These are phyloP conservation scores for Fusarium nisikadoi DNA, from an alignment of 2,329 filamentous ascomycete genomes.

Conservation along the genomic window DNA sequence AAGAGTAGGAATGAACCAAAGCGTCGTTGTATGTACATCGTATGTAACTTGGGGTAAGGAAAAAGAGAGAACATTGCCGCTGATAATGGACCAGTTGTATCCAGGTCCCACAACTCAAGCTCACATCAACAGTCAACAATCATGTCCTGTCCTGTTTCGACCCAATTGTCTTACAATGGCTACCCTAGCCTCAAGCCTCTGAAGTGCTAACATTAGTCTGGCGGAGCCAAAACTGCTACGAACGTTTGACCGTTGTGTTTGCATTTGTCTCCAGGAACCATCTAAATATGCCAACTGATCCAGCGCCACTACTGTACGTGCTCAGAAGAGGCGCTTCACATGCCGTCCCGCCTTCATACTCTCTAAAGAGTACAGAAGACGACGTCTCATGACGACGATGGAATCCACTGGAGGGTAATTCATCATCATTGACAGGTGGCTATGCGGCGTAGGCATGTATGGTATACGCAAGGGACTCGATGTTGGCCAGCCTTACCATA, in stretches of 20 bases:
- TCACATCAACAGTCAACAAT: conserved; percentile 11
- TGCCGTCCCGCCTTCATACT: conserved; percentile 8
- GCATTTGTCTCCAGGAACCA: conserved; percentile 19
- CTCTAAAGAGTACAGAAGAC: conserved; percentile 9
- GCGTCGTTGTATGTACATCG: neutral
- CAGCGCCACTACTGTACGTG: conserved; percentile 5
- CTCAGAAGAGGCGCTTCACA: conserved; percentile 14
- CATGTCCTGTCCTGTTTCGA: conserved; percentile 27
- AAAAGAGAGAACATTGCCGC: neutral
- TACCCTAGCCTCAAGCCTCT: conserved; percentile 6
- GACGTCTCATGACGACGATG: conserved; percentile 16
- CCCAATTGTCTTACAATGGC: conserved; percentile 18
- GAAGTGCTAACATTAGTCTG: conserved; percentile 11
- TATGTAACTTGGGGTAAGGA: neutral
- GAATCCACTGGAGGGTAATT: conserved; percentile 37
- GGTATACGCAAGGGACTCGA: conserved; percentile 39
- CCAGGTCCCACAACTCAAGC: neutral
- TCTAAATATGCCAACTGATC: conserved; percentile 2
- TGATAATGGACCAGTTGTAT: neutral
- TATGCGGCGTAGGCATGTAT: conserved; percentile 4
- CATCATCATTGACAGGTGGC: conserved; percentile 31
- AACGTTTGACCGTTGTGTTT: conserved; percentile 40
- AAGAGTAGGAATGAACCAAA: neutral
- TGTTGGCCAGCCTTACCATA: conserved; percentile 13
- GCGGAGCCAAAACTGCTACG: conserved; percentile 21